Evolutionary conservation across 2,329 filamentous ascomycete species (phyloP).

Genomic region (Pestalotiopsis sp.): DNA sequence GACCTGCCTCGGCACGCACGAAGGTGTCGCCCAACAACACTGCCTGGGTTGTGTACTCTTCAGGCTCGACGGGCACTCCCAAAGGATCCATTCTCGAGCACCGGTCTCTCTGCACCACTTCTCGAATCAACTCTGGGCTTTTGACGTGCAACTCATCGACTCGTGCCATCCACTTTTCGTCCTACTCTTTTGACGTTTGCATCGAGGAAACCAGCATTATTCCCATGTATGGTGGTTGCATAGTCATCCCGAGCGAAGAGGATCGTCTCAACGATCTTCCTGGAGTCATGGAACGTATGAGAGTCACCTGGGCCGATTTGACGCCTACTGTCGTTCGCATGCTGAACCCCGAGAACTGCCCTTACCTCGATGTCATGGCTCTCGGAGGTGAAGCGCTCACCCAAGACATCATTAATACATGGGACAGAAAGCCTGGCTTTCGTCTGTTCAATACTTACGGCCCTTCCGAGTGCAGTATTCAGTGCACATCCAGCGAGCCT

Average conservation of each 20-base stretch:
- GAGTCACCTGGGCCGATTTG: slow-evolving; percentile 24
- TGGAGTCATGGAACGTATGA: slow-evolving; percentile 18
- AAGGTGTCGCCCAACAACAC: background rate
- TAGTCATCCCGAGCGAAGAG: slow-evolving; percentile 37
- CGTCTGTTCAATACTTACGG: slow-evolving; percentile 3
- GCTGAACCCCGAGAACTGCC: slow-evolving; percentile 23
- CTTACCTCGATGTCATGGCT: slow-evolving; percentile 21
- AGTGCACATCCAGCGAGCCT: background rate
- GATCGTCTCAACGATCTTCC: slow-evolving; percentile 34
- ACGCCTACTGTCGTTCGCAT: slow-evolving; percentile 29
- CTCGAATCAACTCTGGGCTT: background rate
- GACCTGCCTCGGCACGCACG: background rate
- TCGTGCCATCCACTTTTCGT: slow-evolving; percentile 23
- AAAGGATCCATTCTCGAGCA: slow-evolving; percentile 14
- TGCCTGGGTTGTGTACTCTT: slow-evolving; percentile 17
- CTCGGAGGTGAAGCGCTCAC: slow-evolving; percentile 27
- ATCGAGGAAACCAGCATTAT: slow-evolving; percentile 38
- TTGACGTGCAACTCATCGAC: background rate
- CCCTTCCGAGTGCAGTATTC: slow-evolving; percentile 1
- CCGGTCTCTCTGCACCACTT: slow-evolving; percentile 1
- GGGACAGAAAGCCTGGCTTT: background rate
- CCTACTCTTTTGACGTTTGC: slow-evolving; percentile 39
- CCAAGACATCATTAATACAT: background rate
- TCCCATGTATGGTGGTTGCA: slow-evolving; percentile 36
- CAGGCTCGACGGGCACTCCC: background rate